Evolutionary conservation across 2,329 filamentous ascomycete species (phyloP).

Genomic region (Phialophora tarda): DNA sequence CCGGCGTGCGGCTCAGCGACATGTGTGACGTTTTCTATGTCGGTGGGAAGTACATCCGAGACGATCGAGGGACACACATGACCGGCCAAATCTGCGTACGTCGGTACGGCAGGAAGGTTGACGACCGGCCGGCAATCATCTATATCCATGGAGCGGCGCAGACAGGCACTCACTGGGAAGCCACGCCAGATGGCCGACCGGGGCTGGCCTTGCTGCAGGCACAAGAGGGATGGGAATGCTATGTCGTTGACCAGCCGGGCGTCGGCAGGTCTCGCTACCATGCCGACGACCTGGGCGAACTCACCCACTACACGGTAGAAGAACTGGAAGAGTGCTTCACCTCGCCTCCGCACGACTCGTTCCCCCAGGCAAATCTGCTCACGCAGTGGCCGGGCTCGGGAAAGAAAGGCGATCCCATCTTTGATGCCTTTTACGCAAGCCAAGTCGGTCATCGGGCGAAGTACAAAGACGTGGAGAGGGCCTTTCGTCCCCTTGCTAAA

Average conservation of each 20-base stretch:
- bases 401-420: slow-evolving; percentile 17
- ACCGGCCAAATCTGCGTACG: slow-evolving; percentile 24
- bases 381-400: slow-evolving; percentile 50
- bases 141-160: slow-evolving; percentile 32
- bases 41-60: slow-evolving; percentile 16
- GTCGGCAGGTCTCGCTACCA: slow-evolving; percentile 44
- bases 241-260: slow-evolving; percentile 54
- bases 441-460: slow-evolving; percentile 32
- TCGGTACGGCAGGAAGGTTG: slow-evolving; percentile 20
- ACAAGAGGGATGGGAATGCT: slow-evolving; percentile 19
- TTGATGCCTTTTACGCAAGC: slow-evolving; percentile 23
- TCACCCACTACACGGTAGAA: slow-evolving; percentile 18
- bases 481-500: slow-evolving; percentile 11
- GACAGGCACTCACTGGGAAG: slow-evolving; percentile 49
- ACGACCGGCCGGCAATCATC: slow-evolving; percentile 24
- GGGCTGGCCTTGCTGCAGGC: slow-evolving; percentile 47
- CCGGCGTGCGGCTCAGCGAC: neutral
- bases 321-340: slow-evolving; percentile 15
- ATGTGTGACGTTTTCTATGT: slow-evolving; percentile 18
- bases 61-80: slow-evolving; percentile 30
- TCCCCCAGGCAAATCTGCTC: slow-evolving; percentile 14
- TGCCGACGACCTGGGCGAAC: slow-evolving; percentile 12
- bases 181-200: slow-evolving; percentile 54
- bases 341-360: slow-evolving; percentile 13
- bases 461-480: slow-evolving; percentile 35